Evolutionary conservation across 495 filamentous ascomycete genomes (phyloP).

Genomic region (Tuber aestivum): DNA sequence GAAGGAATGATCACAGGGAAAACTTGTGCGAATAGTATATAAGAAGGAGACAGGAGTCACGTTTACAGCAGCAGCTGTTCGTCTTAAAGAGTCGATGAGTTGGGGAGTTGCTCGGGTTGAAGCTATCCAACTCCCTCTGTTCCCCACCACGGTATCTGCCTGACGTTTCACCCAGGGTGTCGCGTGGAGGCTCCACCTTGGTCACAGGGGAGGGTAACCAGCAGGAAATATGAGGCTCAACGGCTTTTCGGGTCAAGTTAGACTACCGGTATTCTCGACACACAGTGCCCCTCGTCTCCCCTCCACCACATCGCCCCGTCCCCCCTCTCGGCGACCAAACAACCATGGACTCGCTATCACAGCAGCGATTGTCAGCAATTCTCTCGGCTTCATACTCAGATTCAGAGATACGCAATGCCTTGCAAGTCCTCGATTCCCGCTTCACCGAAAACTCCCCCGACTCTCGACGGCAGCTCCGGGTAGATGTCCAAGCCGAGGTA

Average conservation of each 20-base stretch:
- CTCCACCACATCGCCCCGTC: background rate
- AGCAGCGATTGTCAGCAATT: conserved; percentile 70
- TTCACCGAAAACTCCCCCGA: conserved; percentile 70
- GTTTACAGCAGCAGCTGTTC: background rate
- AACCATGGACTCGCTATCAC: conserved; percentile 56
- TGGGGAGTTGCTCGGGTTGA: background rate
- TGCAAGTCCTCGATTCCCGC: conserved; percentile 67
- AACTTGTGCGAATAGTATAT: background rate
- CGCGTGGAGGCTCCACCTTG: background rate
- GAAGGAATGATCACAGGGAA: background rate
- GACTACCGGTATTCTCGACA: no score
- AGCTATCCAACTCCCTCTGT: background rate
- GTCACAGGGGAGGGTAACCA: conserved; percentile 2
- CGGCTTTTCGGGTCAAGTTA: background rate
- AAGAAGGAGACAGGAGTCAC: background rate
- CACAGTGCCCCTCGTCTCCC: background rate
- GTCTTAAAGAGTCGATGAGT: background rate
- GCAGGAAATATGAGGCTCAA: background rate
- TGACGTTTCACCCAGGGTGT: background rate
- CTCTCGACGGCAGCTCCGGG: conserved; percentile 67
- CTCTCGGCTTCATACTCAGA: conserved; percentile 91
- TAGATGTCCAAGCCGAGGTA: conserved; percentile 87
- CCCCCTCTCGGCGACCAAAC: background rate
- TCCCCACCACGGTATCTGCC: conserved; percentile 2
- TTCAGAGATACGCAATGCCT: conserved; percentile 79